These are phyloP conservation scores for Russula foetens DNA, from an alignment of 768 basidiomycete species.

Conservation along the genomic window DNA sequence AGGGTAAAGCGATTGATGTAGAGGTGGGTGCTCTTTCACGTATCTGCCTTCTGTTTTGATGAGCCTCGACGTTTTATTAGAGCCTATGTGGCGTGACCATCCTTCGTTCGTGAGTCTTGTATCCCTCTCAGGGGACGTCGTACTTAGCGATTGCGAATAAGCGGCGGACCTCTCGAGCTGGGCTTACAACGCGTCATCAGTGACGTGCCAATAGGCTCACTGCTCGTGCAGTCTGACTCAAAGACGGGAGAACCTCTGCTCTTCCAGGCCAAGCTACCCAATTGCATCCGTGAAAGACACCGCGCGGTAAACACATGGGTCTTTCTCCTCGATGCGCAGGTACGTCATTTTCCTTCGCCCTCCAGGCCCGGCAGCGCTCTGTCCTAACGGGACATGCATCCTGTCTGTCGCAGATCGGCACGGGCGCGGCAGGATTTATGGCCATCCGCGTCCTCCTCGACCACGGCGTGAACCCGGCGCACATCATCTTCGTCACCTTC, in stretches of 20 bases:
- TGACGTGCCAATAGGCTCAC: constrained; percentile 78
- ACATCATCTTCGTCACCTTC: constrained; percentile 86
- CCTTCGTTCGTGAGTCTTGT: constrained; percentile 62
- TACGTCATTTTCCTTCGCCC: constrained; percentile 22
- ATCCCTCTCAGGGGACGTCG: not conserved
- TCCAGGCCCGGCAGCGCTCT: not conserved
- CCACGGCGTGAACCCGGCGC: constrained; percentile 78
- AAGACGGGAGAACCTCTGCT: constrained; percentile 82
- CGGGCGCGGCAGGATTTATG: constrained; percentile 91
- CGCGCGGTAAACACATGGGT: constrained; percentile 68
- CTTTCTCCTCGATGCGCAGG: constrained; percentile 87
- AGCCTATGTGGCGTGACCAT: constrained; percentile 84
- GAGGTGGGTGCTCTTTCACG: constrained; percentile 34
- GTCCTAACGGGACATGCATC: not conserved
- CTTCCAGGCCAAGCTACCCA: constrained; percentile 74
- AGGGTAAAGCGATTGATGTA: constrained; percentile 56
- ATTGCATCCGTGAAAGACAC: constrained; percentile 55
- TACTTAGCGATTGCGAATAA: constrained; percentile 24
- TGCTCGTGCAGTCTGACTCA: constrained; percentile 85
- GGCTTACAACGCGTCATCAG: constrained; percentile 86
- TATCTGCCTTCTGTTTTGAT: not conserved
- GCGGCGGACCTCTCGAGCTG: constrained; percentile 84
- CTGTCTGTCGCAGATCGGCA: constrained; percentile 70
- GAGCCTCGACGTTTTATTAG: constrained; percentile 29
- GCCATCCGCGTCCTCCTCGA: constrained; percentile 89